Evolutionary conservation across 2,329 filamentous ascomycete genomes (phyloP).

Genomic region (Trichoderma lentiforme): DNA sequence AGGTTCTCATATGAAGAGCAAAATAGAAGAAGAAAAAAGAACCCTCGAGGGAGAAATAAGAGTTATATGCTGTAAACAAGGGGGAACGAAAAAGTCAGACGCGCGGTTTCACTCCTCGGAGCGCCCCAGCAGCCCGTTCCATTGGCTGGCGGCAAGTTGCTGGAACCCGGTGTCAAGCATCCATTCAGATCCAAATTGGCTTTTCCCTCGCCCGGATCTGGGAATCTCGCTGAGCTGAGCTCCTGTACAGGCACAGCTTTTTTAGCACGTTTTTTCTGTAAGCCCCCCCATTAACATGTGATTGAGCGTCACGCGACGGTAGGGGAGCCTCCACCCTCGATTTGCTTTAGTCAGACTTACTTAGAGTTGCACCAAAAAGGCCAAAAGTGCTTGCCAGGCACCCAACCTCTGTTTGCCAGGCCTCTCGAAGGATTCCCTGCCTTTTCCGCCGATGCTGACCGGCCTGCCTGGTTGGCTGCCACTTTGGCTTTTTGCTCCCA

Average conservation of each 20-base stretch:
- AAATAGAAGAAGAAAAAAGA: not conserved
- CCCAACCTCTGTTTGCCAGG: not conserved
- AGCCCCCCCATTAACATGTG: conserved; percentile 12
- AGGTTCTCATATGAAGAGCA: not conserved
- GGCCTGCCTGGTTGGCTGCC: conserved; percentile 13
- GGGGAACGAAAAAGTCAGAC: not conserved
- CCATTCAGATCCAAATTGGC: not conserved
- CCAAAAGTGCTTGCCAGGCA: conserved; percentile 1
- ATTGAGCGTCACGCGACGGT: conserved; percentile 14
- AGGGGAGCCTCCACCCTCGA: not conserved
- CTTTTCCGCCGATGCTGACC: conserved; percentile 14
- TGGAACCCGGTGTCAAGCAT: conserved; percentile 2
- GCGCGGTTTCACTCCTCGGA: not conserved
- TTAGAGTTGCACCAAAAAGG: not conserved
- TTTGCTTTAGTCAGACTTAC: not conserved
- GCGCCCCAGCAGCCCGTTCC: not conserved
- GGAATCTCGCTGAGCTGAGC: not conserved
- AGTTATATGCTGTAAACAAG: not conserved
- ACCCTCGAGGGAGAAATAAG: not conserved
- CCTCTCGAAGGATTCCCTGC: not conserved
- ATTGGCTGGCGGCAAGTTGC: conserved; percentile 6
- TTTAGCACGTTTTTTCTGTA: not conserved
- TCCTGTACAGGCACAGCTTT: not conserved
- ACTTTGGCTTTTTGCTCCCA: conserved; percentile 2
- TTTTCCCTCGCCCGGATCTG: not conserved